Evolutionary conservation across 2,329 filamentous ascomycete genomes (phyloP).

Genomic region (Penicillium olsonii): DNA sequence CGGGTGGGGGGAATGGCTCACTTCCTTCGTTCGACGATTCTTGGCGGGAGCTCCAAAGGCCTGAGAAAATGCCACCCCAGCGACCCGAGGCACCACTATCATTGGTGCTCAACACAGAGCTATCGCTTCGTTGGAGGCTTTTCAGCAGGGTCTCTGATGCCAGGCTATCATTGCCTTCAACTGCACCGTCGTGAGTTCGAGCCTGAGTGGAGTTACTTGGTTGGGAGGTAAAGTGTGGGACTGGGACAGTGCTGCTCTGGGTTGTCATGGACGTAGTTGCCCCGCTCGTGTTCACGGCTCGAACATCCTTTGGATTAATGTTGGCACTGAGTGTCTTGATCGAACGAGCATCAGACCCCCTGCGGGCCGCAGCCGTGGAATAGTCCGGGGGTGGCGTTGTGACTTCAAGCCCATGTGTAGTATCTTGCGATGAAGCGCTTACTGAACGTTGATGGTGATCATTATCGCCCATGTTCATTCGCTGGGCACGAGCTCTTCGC

Average conservation of each 20-base stretch:
- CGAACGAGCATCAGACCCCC: slow-evolving; percentile 47
- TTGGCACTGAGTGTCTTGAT: slow-evolving; percentile 46
- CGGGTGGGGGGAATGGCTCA: slow-evolving; percentile 20
- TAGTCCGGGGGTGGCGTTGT: slow-evolving; percentile 21
- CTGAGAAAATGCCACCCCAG: slow-evolving; percentile 59
- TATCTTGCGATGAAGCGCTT: slow-evolving; percentile 49
- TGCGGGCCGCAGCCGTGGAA: slow-evolving; percentile 28
- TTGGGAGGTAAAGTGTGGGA: slow-evolving; percentile 56
- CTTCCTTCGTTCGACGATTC: slow-evolving; percentile 49
- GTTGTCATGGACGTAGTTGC: slow-evolving; percentile 55
- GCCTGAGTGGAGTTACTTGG: slow-evolving; percentile 32
- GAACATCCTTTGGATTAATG: slow-evolving; percentile 48
- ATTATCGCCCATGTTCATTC: slow-evolving; percentile 39
- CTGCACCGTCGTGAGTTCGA: slow-evolving; percentile 23
- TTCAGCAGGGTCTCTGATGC: slow-evolving; percentile 59
- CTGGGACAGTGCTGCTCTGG: slow-evolving; percentile 51
- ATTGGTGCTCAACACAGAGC: slow-evolving; percentile 47
- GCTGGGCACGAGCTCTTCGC: slow-evolving; percentile 50
- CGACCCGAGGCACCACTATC: slow-evolving; percentile 53
- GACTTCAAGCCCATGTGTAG: slow-evolving; percentile 35
- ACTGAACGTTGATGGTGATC: slow-evolving; percentile 41
- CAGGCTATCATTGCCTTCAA: slow-evolving; percentile 42
- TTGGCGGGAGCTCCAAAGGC: slow-evolving; percentile 55
- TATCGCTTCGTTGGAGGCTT: slow-evolving; percentile 56
- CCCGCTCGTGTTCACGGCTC: slow-evolving; percentile 50